phyloP scores from a whole-genome alignment of 192 early-diverging fungal genomes.

The Coemansia sp. region DNA sequence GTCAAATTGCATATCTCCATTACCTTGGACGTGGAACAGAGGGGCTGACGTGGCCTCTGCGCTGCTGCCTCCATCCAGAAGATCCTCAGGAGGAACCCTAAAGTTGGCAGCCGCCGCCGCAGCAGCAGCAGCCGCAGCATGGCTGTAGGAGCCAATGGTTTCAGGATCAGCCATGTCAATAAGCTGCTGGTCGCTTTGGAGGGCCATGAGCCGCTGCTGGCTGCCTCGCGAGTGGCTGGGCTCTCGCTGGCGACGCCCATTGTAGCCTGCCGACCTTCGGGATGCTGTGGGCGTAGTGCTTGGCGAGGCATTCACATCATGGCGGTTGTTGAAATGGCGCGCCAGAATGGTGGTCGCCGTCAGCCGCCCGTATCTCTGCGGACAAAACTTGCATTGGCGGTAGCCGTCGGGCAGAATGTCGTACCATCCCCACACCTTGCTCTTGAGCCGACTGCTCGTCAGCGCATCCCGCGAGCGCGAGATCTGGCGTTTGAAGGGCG shows the following conservation, averaged over 20 bases:
- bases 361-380: constrained; percentile 49
- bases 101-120: constrained; percentile 23
- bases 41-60: constrained; percentile 5
- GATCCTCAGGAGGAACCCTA: constrained; percentile 16
- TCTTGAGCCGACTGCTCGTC: constrained; percentile 44
- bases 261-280: constrained; percentile 6
- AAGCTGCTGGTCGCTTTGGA: constrained; percentile 8
- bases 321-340: constrained; percentile 51
- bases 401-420: constrained; percentile 42
- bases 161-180: constrained; percentile 30
- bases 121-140: constrained; percentile 38
- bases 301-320: constrained; percentile 31
- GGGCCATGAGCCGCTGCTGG: constrained; percentile 7
- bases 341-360: constrained; percentile 54
- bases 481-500: constrained; percentile 32
- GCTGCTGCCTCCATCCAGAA: neutral
- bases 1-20: constrained; percentile 21
- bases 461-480: constrained; percentile 19
- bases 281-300: constrained; percentile 20
- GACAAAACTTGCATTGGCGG: constrained; percentile 50
- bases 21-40: constrained; percentile 34
- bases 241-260: neutral
- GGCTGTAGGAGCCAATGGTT: constrained; percentile 24
- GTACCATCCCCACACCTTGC: constrained; percentile 56
- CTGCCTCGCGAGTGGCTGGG: constrained; percentile 2